Conservation (phyloP, 2,329 filamentous ascomycete genomes). For the Exophiala lecanii-corni region DNA sequence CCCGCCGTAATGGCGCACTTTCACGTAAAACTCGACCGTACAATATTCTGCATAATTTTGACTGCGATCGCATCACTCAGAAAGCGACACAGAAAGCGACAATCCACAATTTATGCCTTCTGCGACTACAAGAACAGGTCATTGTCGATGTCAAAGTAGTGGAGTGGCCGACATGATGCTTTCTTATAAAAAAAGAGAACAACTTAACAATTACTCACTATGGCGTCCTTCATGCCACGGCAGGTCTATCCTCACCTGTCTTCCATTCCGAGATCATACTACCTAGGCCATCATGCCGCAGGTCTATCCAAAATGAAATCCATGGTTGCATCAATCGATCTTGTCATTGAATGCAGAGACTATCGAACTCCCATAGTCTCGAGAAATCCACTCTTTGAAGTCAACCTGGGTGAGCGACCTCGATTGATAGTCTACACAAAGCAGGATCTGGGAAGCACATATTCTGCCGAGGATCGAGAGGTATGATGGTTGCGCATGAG, state of each 20-base stretch:
- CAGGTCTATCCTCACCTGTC: conserved; percentile 65
- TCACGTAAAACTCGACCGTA: too few relatives aligned
- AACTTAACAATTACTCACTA: conserved; percentile 6
- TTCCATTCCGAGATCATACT: conserved; percentile 84
- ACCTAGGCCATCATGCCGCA: conserved; percentile 83
- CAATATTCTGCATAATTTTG: too few relatives aligned
- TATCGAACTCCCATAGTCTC: conserved; percentile 85
- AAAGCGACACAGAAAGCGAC: too few relatives aligned
- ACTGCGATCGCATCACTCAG: too few relatives aligned
- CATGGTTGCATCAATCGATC: conserved; percentile 72
- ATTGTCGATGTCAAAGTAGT: not conserved
- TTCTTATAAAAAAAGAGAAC: not conserved
- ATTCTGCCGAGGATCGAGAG: conserved; percentile 33
- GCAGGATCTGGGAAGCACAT: conserved; percentile 62
- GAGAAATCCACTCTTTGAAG: conserved; percentile 84
- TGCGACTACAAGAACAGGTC: too few relatives aligned
- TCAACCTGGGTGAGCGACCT: conserved; percentile 64
- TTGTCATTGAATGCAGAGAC: conserved; percentile 93
- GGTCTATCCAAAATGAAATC: conserved; percentile 79
- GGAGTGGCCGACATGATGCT: not conserved
- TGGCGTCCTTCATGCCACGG: conserved; percentile 65
- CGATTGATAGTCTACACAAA: conserved; percentile 90
- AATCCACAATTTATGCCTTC: too few relatives aligned
- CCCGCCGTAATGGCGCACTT: too few relatives aligned
- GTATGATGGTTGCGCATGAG: conserved; percentile 6